Conservation (phyloP, 2,329 filamentous ascomycete genomes). For the Claviceps arundinis region DNA sequence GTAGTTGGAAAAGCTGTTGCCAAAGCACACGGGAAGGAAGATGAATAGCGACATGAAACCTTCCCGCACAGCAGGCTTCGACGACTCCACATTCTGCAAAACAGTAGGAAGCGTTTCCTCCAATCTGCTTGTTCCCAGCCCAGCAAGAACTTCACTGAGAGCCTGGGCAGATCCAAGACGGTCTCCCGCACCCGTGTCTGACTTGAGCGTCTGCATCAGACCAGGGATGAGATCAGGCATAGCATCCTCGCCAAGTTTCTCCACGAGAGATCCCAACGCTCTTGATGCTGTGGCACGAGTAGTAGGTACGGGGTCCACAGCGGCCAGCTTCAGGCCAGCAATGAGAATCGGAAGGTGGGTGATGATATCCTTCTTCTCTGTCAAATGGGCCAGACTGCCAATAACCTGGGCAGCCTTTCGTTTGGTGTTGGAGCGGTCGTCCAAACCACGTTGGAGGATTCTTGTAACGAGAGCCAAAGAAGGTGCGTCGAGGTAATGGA, state of each 20-base stretch:
- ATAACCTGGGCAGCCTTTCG: conserved; percentile 95
- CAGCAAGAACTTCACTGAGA: conserved; percentile 88
- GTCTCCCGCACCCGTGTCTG: conserved; percentile 91
- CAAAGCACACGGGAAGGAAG: conserved; percentile 96
- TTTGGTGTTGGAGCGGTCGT: conserved; percentile 87
- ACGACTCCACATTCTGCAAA: conserved; percentile 85
- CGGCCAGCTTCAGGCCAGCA: conserved; percentile 73
- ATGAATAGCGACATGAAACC: conserved; percentile 99
- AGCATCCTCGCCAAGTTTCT: conserved; percentile 94
- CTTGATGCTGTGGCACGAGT: conserved; percentile 94
- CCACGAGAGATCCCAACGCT: conserved; percentile 87
- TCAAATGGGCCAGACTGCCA: conserved; percentile 90
- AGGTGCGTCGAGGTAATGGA: conserved; percentile 95
- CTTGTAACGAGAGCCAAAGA: conserved; percentile 90
- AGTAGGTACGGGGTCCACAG: conserved; percentile 91
- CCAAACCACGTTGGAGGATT: conserved; percentile 83
- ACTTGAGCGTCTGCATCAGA: conserved; percentile 94
- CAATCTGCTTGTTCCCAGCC: conserved; percentile 78
- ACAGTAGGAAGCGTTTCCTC: conserved; percentile 96
- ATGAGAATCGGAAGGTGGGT: conserved; percentile 86
- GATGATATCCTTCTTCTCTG: conserved; percentile 86
- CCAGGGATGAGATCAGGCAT: conserved; percentile 94
- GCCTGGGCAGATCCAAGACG: conserved; percentile 92
- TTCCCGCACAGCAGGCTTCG: conserved; percentile 81
- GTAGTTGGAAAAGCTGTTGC: conserved; percentile 95